Conservation (phyloP, 306 rosid genomes). For the Albizia julibrissin region DNA sequence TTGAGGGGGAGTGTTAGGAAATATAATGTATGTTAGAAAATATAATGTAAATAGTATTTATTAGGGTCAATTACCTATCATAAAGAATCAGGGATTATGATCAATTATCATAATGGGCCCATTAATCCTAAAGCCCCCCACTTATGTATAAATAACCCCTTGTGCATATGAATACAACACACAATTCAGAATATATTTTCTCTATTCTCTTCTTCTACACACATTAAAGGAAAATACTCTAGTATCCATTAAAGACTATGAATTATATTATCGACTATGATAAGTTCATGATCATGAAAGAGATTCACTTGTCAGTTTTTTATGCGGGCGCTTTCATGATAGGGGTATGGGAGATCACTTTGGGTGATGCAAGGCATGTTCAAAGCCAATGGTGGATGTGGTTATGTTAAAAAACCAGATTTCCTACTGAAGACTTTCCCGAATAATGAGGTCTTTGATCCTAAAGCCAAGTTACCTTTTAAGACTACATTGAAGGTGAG, state of each 20-base stretch:
- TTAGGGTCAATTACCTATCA: too few relatives aligned
- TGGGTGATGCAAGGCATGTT: conserved; percentile 99
- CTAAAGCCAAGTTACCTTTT: conserved; percentile 57
- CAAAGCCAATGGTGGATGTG: conserved; percentile 91
- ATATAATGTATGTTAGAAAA: too few relatives aligned
- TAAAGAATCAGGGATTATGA: too few relatives aligned
- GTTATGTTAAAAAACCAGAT: conserved; percentile 94
- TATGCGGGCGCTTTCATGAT: conserved; percentile 18
- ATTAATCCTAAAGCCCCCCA: too few relatives aligned
- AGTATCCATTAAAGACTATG: background rate
- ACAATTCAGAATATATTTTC: too few relatives aligned
- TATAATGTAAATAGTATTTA: too few relatives aligned
- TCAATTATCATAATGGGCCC: too few relatives aligned
- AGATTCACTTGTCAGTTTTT: background rate
- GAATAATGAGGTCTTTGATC: conserved; percentile 69
- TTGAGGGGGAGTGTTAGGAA: too few relatives aligned
- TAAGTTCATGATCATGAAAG: conserved; percentile 20
- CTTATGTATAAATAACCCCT: too few relatives aligned
- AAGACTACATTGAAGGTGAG: conserved; percentile 79
- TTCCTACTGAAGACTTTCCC: conserved; percentile 57
- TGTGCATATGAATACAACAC: too few relatives aligned
- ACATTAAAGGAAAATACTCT: background rate
- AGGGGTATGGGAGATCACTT: conserved; percentile 96
- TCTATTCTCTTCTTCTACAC: too few relatives aligned
- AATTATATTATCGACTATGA: conserved; percentile 12